Base-by-base conservation (phyloP, 345 rosid genomes). In the Ceriops decandra region DNA sequence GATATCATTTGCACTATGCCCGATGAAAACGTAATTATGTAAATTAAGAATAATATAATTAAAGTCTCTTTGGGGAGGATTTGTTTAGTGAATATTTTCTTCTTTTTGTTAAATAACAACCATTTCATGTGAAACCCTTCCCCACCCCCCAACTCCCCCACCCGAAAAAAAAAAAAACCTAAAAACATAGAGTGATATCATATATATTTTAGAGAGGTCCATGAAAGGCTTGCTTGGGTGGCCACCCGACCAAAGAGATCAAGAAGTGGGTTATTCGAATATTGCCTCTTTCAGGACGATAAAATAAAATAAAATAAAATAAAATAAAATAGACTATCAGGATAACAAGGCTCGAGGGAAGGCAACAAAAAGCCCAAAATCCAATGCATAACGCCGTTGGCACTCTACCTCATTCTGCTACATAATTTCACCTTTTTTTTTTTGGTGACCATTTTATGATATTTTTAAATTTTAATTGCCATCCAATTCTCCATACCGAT, bases 81-180 rank as follows among this genome's bases (percentile, higher is more conserved):
- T 68, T 76, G 19, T 70, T 36, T 53, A 24, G 64, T 71, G 57
- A 42, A 61, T 20, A 52, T 2, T 60, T 58, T 21, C 75, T 67
- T 61, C 53, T 62, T 67, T 70, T 49, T 38, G 73, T 62, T 17
- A 63, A n/a, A 32, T 21, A 28, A 49, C 20, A 5, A 2, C 2
- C n/a, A 11, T 9, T 38, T 10, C 16, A 33, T 33, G 9, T 33
- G 9, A 33, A 33, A 24, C 26, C 26, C 24, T 22, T 24, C 26
- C 26, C 26, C 26, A 0, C 26, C 26, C 26, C 26, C 1, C 26
- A 0, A 35, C 26, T 1, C 26, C 26, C 26, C 1, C 26, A 0
- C 26, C 1, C 0, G 1, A 36, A 7, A 24, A 24, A 24, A 24
- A 24, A 24, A 24, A 24, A 24, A 24, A 24, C 0, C 26, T 24